phyloP scores from a whole-genome alignment of 768 basidiomycete species.

The Auricularia cornea region DNA sequence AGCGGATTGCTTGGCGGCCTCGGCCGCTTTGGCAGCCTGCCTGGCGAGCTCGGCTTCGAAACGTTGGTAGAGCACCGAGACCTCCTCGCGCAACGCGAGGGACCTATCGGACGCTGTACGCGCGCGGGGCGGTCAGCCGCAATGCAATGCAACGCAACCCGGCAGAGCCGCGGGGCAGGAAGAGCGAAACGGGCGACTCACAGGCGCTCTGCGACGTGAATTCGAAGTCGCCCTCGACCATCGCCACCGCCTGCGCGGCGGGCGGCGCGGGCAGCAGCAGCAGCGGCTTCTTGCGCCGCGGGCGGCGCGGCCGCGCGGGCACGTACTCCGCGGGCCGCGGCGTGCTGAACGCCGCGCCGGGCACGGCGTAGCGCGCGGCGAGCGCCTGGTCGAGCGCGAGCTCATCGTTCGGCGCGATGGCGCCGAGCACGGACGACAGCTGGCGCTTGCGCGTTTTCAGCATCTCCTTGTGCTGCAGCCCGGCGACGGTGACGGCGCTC shows the following conservation, averaged over 20 bases:
- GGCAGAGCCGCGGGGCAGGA: too few species aligned
- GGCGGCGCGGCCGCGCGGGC: neutral
- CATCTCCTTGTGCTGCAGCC: constrained; percentile 67
- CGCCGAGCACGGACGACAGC: constrained; percentile 60
- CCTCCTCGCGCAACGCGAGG: constrained; percentile 59
- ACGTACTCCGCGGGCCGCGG: neutral
- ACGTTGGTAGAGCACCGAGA: constrained; percentile 50
- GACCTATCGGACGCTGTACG: constrained; percentile 63
- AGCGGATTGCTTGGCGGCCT: constrained; percentile 46
- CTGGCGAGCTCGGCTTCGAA: constrained; percentile 69
- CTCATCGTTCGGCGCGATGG: constrained; percentile 56
- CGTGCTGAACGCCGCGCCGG: neutral
- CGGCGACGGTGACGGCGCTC: constrained; percentile 35
- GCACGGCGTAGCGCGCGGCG: constrained; percentile 30
- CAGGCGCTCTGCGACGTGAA: constrained; percentile 59
- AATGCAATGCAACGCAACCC: neutral
- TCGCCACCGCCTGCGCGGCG: neutral
- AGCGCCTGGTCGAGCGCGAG: constrained; percentile 74
- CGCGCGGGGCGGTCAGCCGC: neutral
- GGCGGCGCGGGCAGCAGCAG: neutral
- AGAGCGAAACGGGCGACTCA: constrained; percentile 37
- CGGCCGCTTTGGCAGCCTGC: constrained; percentile 50
- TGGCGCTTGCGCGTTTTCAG: constrained; percentile 61
- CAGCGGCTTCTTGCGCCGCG: neutral
- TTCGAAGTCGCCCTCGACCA: constrained; percentile 38